phyloP scores from a whole-genome alignment of 139 green algal species.

The Chlorella sp. region DNA sequence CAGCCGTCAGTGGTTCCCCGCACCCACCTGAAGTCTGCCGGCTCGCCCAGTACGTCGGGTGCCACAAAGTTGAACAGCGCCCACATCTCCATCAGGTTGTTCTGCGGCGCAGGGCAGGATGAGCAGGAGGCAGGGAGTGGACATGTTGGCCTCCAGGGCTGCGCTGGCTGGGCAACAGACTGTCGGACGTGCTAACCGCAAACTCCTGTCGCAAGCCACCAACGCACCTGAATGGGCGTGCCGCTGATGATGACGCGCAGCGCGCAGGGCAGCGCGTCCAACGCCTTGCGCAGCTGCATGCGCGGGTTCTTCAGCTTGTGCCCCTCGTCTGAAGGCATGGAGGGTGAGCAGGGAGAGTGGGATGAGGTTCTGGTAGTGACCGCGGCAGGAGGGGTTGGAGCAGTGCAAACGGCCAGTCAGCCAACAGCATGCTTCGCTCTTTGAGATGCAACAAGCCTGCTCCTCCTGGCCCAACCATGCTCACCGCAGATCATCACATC shows the following conservation, averaged over 20 bases:
- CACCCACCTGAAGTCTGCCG: conserved; percentile 61
- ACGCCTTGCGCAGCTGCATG: conserved; percentile 74
- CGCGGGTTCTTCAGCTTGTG: conserved; percentile 94
- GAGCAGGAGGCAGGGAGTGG: neutral
- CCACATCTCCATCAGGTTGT: conserved; percentile 92
- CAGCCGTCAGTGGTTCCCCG: no score
- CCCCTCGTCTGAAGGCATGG: conserved; percentile 48
- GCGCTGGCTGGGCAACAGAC: no score
- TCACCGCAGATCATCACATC: conserved; percentile 81
- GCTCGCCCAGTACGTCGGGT: conserved; percentile 73
- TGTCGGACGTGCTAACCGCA: no score
- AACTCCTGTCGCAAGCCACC: neutral
- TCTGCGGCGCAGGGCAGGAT: conserved; percentile 49
- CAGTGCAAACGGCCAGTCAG: no score
- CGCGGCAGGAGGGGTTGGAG: no score
- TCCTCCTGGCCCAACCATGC: no score
- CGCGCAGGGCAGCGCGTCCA: conserved; percentile 60
- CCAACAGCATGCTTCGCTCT: no score
- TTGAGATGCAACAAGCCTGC: no score
- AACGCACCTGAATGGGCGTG: conserved; percentile 81
- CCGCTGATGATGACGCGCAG: conserved; percentile 87
- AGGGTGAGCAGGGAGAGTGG: no score
- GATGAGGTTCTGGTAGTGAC: no score
- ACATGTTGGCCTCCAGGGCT: neutral
- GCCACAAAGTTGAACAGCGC: conserved; percentile 85